phyloP scores from a whole-genome alignment of 768 basidiomycete genomes.

The Plicaturopsis crispa region DNA sequence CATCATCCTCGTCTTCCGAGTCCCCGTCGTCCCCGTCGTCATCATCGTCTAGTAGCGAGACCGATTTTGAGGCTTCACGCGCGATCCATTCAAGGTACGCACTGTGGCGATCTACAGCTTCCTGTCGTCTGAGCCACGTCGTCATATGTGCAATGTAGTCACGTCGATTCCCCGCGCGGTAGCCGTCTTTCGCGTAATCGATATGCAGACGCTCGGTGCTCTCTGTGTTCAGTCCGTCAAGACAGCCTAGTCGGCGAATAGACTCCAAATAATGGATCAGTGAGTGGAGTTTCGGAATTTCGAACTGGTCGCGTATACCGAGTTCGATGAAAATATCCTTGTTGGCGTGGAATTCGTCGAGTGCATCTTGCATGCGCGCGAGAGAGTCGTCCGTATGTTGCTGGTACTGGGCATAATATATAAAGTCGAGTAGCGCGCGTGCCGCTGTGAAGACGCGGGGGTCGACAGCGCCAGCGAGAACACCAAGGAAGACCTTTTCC shows the following conservation, averaged over 20 bases:
- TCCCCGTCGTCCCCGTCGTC: neutral
- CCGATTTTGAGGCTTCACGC: neutral
- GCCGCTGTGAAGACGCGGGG: conserved; percentile 13
- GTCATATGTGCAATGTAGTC: conserved; percentile 32
- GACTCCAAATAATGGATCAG: conserved; percentile 5
- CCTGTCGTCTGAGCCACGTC: conserved; percentile 24
- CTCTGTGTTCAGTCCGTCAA: conserved; percentile 28
- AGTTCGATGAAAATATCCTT: conserved; percentile 11
- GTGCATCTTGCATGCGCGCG: conserved; percentile 4
- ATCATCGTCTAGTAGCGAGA: neutral
- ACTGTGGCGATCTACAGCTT: conserved; percentile 20
- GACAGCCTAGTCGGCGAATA: conserved; percentile 12
- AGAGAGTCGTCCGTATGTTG: conserved; percentile 6
- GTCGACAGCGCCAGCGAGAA: conserved; percentile 15
- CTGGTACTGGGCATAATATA: conserved; percentile 20
- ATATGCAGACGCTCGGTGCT: conserved; percentile 32
- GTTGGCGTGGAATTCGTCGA: conserved; percentile 9
- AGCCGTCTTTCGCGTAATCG: conserved; percentile 28
- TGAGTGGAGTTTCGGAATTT: conserved; percentile 9
- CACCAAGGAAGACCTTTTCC: conserved; percentile 22
- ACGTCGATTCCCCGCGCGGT: conserved; percentile 17
- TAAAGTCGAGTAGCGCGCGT: conserved; percentile 16
- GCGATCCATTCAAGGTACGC: conserved; percentile 19
- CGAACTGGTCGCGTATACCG: conserved; percentile 3
- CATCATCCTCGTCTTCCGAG: neutral